Percentiles rank a stretch among this genome's conserved stretches.
These are phyloP conservation scores for Gnomoniopsis smithogilvyi DNA, from an alignment of 2,329 filamentous ascomycete genomes.

Conservation along the genomic window DNA sequence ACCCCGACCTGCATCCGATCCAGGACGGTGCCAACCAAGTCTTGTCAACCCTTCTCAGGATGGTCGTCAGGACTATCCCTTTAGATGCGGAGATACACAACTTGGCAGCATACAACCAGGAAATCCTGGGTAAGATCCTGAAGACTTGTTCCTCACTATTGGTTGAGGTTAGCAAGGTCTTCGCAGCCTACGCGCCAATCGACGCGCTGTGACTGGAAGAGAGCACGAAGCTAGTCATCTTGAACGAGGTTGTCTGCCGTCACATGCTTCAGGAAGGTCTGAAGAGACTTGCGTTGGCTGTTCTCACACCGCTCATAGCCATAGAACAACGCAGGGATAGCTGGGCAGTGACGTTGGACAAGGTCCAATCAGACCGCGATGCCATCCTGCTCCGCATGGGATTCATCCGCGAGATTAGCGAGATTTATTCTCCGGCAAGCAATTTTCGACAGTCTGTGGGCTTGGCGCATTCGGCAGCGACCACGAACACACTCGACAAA, in stretches of 20 bases:
- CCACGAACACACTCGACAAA: neutral
- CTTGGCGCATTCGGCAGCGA: neutral
- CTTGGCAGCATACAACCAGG: neutral
- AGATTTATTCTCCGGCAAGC: neutral
- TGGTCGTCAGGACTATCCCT: neutral
- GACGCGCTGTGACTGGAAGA: neutral
- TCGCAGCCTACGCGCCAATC: neutral
- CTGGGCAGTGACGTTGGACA: neutral
- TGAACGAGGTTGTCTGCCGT: neutral
- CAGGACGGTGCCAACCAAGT: neutral
- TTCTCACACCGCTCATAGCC: too few relatives aligned
- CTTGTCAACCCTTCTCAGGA: neutral
- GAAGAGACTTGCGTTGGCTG: too few relatives aligned
- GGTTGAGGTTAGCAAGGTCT: neutral
- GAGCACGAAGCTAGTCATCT: neutral
- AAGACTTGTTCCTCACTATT: neutral
- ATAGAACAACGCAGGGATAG: too few relatives aligned
- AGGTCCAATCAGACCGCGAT: too few relatives aligned
- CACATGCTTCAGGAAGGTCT: too few relatives aligned
- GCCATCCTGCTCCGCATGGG: neutral
- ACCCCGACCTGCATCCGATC: neutral
- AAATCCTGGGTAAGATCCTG: neutral
- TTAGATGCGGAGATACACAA: neutral
- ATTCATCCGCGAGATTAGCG: neutral
- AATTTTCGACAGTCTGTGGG: neutral